Evolutionary conservation across 345 rosid genomes (phyloP).

Genomic region (Acer saccharum): DNA sequence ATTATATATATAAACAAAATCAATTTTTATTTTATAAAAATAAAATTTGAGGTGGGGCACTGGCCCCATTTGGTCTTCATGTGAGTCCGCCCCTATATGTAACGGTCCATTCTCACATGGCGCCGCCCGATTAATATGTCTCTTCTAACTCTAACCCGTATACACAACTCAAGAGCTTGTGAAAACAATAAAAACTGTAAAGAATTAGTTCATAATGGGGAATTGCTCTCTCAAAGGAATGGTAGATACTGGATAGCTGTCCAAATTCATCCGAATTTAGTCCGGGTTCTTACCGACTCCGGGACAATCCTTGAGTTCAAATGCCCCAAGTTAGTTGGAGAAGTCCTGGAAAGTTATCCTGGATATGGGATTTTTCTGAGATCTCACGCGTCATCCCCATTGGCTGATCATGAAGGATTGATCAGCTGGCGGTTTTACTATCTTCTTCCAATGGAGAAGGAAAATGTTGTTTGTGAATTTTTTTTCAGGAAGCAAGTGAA

Average conservation of each 20-base stretch:
- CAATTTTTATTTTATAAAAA: too few relatives aligned
- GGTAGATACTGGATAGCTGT: neutral
- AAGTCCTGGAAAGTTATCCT: constrained; percentile 36
- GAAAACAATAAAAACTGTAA: neutral
- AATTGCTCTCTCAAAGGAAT: constrained; percentile 56
- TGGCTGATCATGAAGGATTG: constrained; percentile 37
- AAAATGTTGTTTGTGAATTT: neutral
- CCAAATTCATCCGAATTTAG: neutral
- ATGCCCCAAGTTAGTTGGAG: constrained; percentile 45
- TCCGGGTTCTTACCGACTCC: constrained; percentile 40
- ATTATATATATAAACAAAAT: too few relatives aligned
- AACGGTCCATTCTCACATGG: constrained; percentile 50
- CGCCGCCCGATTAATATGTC: constrained; percentile 27
- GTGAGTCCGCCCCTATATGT: neutral
- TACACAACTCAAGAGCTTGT: neutral
- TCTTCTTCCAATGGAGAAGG: constrained; percentile 48
- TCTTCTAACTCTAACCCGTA: constrained; percentile 23
- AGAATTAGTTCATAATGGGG: constrained; percentile 39
- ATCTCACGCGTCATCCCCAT: constrained; percentile 29
- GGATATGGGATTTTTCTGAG: constrained; percentile 42
- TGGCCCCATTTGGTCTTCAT: too few relatives aligned
- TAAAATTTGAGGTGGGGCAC: too few relatives aligned
- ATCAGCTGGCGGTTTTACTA: constrained; percentile 40
- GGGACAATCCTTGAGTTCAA: constrained; percentile 35
- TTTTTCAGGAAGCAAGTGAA: neutral